Conservation (phyloP, 805 yeast species). For the Teunomyces atbi region DNA sequence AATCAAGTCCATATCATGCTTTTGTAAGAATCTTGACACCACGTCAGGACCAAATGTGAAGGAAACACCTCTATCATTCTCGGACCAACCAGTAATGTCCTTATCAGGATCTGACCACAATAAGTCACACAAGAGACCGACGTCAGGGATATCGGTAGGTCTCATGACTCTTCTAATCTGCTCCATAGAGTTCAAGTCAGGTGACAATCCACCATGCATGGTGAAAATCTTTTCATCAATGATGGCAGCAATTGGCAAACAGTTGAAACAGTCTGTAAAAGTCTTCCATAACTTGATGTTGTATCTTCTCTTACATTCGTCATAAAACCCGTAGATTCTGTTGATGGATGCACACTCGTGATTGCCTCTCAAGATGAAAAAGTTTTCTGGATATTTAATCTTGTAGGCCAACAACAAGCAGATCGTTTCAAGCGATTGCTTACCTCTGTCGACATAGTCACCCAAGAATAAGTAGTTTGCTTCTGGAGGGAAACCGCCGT, state of each 20-base stretch:
- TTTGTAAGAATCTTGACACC: conserved; percentile 91
- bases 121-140: conserved; percentile 92
- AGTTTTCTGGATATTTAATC: conserved; percentile 97
- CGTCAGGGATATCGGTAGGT: conserved; percentile 98
- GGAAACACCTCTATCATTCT: conserved; percentile 98
- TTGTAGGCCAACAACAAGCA: conserved; percentile 92
- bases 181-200: conserved; percentile 97
- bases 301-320: conserved; percentile 97
- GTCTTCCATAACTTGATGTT: conserved; percentile 98
- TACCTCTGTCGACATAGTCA: conserved; percentile 98
- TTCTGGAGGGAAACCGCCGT: conserved; percentile 99
- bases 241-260: conserved; percentile 97
- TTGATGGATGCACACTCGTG: conserved; percentile 98
- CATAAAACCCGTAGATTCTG: conserved; percentile 97
- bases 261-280: conserved; percentile 96
- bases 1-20: conserved; percentile 96
- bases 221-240: conserved; percentile 97
- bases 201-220: conserved; percentile 98
- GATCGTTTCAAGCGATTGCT: conserved; percentile 94
- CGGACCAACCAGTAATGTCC: conserved; percentile 98
- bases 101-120: conserved; percentile 99
- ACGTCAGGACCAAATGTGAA: conserved; percentile 99
- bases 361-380: conserved; percentile 94
- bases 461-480: conserved; percentile 94
- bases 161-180: conserved; percentile 98